phyloP scores from a whole-genome alignment of 805 yeast species.

The Dipodascus geniculatus region DNA sequence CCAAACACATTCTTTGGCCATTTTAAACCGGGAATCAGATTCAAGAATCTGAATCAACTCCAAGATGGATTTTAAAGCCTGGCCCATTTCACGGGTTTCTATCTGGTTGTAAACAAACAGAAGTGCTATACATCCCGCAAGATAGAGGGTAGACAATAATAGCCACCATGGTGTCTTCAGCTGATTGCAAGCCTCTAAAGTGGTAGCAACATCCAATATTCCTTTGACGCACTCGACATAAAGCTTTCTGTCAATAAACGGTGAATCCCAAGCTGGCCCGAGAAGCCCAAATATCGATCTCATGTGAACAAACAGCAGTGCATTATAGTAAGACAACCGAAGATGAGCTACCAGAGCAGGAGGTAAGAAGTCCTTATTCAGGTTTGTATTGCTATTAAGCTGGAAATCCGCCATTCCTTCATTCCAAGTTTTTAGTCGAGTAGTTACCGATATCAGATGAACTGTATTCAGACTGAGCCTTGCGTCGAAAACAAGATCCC shows the following conservation, averaged over 20 bases:
- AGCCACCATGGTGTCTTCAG: slow-evolving; percentile 42
- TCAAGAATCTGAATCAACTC: slow-evolving; percentile 12
- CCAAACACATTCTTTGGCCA: slow-evolving; percentile 57
- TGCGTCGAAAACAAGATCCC: slow-evolving; percentile 10
- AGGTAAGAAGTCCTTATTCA: neutral
- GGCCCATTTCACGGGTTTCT: slow-evolving; percentile 9
- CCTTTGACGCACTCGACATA: slow-evolving; percentile 25
- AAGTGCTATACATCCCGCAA: slow-evolving; percentile 29
- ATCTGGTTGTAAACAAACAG: slow-evolving; percentile 35
- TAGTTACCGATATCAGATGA: slow-evolving; percentile 4
- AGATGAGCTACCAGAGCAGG: slow-evolving; percentile 8
- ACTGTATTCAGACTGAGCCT: slow-evolving; percentile 10
- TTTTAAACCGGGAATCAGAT: slow-evolving; percentile 21
- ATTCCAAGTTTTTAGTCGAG: slow-evolving; percentile 14
- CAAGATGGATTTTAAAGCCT: slow-evolving; percentile 11
- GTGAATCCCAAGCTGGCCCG: slow-evolving; percentile 9
- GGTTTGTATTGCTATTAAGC: slow-evolving; percentile 16
- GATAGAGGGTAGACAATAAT: slow-evolving; percentile 27
- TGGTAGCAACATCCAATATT: slow-evolving; percentile 24
- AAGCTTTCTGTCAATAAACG: slow-evolving; percentile 19
- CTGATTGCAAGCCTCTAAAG: slow-evolving; percentile 22
- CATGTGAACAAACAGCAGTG: slow-evolving; percentile 3
- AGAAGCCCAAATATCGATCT: slow-evolving; percentile 9
- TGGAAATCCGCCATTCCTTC: slow-evolving; percentile 16
- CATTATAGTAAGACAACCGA: slow-evolving; percentile 8